Conservation (phyloP, 2,329 filamentous ascomycete genomes). For the Cytospora paraplurivora region DNA sequence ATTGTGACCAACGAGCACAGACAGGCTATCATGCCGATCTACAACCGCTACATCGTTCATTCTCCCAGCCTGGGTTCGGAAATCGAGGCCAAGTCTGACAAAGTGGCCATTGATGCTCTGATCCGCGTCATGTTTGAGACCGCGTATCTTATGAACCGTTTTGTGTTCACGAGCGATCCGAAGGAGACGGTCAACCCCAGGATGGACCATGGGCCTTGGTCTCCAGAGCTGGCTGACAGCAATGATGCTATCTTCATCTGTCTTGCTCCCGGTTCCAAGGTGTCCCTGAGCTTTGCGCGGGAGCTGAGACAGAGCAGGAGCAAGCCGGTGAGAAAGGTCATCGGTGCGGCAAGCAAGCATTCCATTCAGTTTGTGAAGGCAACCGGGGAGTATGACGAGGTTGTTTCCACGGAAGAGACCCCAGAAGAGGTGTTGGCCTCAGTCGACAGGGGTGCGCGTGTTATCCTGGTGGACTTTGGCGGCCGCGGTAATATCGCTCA, state of each 20-base stretch:
- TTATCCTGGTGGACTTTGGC: constrained; percentile 16
- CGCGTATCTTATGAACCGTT: constrained; percentile 9
- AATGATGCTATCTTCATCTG: constrained; percentile 1
- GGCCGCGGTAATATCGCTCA: constrained; percentile 6
- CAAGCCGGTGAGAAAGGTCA: constrained; percentile 9
- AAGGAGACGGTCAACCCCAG: constrained; percentile 5
- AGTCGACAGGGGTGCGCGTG: background rate
- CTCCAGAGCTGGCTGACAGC: background rate
- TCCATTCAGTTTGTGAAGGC: background rate
- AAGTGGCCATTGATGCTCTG: constrained; percentile 10
- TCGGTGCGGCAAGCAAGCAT: constrained; percentile 13
- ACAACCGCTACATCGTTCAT: constrained; percentile 17
- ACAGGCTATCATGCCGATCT: constrained; percentile 10
- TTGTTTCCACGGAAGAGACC: constrained; percentile 3
- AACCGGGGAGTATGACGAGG: constrained; percentile 17
- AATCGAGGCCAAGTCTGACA: constrained; percentile 1
- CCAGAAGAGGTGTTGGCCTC: background rate
- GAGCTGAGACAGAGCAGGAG: constrained; percentile 9
- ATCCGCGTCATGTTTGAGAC: constrained; percentile 17
- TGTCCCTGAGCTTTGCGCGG: constrained; percentile 8
- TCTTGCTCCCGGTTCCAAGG: constrained; percentile 13
- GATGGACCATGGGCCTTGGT: background rate
- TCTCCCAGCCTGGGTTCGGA: background rate
- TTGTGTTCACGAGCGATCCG: constrained; percentile 7
- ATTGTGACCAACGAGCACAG: constrained; percentile 12